Conservation (phyloP, 306 rosid species). For the Fagus crenata region DNA sequence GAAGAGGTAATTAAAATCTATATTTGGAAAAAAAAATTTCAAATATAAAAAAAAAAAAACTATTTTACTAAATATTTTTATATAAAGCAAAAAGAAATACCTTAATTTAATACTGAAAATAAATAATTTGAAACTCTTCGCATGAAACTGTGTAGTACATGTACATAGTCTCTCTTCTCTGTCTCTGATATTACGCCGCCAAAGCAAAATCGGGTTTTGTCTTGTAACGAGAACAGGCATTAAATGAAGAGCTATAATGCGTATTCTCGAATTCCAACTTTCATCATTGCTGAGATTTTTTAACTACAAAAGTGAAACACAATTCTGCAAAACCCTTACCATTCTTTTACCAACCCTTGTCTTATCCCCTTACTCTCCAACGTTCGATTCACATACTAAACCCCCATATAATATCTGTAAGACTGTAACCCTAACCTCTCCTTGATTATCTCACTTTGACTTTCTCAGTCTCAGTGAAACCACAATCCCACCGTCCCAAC, state of each 20-base stretch:
- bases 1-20: too few relatives aligned
- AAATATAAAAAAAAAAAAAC: too few relatives aligned
- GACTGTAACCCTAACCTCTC: neutral
- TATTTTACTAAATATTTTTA: too few relatives aligned
- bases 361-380: neutral
- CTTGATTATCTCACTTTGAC: neutral
- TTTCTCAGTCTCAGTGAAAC: neutral
- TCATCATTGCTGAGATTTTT: conserved; percentile 21
- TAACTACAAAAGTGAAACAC: neutral
- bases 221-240: neutral
- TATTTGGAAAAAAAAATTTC: too few relatives aligned
- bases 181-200: neutral
- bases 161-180: neutral
- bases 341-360: neutral
- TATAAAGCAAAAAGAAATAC: too few relatives aligned
- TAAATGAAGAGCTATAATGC: conserved; percentile 9
- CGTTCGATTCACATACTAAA: neutral
- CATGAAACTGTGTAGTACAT: neutral
- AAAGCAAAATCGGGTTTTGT: neutral
- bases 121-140: too few relatives aligned
- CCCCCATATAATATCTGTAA: neutral
- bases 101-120: too few relatives aligned
- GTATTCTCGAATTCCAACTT: conserved; percentile 4
- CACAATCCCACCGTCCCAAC: neutral
- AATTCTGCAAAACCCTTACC: neutral